A percentile compares a stretch with the other conserved stretches of the same genome.
Conservation (phyloP, 225 moss, liverwort and hornwort genomes). For the Polytrichum commune region DNA sequence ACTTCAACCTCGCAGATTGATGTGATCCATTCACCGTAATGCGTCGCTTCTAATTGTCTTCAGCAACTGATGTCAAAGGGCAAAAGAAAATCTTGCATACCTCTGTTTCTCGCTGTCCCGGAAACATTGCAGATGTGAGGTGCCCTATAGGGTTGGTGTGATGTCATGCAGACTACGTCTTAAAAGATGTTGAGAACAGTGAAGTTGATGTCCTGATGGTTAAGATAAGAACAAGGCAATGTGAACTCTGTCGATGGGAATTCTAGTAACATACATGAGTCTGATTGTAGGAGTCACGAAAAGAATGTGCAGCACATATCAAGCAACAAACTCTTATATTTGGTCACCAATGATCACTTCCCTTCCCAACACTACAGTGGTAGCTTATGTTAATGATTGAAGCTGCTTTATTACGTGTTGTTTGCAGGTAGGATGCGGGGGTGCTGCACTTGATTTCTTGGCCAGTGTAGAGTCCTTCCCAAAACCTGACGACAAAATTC, state of each 20-base stretch:
- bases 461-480: constrained; percentile 80
- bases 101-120: too few relatives aligned
- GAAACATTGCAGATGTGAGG: too few relatives aligned
- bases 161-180: neutral
- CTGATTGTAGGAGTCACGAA: neutral
- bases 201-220: too few relatives aligned
- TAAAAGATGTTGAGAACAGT: too few relatives aligned
- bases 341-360: too few relatives aligned
- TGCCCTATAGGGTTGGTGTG: neutral
- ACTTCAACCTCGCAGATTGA: neutral
- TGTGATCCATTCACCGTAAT: neutral
- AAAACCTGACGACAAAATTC: constrained; percentile 87
- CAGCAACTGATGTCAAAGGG: too few relatives aligned
- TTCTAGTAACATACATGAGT: neutral
- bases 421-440: constrained; percentile 82
- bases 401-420: neutral
- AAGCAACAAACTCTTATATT: too few relatives aligned
- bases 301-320: neutral
- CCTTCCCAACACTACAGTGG: too few relatives aligned
- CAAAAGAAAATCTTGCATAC: too few relatives aligned
- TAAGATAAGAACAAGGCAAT: too few relatives aligned
- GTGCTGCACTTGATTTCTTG: constrained; percentile 79
- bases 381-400: neutral
- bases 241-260: neutral
- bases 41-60: too few relatives aligned